Conservation (phyloP, 1,284 basidiomycete species). For the Puccinia triticina region DNA sequence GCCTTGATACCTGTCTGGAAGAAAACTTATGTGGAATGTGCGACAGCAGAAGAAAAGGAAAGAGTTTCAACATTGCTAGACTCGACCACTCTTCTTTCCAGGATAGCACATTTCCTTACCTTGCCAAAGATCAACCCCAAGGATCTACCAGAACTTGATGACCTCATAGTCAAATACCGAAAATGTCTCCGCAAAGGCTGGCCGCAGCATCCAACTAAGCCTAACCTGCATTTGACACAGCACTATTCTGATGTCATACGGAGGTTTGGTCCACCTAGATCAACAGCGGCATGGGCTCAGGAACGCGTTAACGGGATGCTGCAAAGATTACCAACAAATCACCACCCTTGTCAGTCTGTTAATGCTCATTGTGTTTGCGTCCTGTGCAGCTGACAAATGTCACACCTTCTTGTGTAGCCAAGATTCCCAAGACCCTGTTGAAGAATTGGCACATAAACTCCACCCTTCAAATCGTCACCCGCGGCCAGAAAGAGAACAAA, state of each 20-base stretch:
- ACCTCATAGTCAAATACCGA: neutral
- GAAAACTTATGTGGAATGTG: neutral
- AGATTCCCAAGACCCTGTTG: neutral
- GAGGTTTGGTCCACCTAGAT: too few species aligned
- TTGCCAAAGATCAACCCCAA: neutral
- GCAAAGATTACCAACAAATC: too few species aligned
- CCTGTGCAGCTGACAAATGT: neutral
- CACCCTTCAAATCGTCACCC: neutral
- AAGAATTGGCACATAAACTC: too few species aligned
- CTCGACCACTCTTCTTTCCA: neutral
- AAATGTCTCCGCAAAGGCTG: neutral
- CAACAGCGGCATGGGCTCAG: too few species aligned
- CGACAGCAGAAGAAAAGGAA: neutral
- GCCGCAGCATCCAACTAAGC: neutral
- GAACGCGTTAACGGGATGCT: too few species aligned
- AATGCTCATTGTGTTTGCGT: neutral
- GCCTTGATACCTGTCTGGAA: neutral
- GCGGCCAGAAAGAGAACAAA: neutral
- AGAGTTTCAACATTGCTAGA: neutral
- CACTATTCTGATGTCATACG: too few species aligned
- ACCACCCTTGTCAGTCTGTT: neutral
- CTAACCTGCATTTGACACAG: constrained; percentile 2
- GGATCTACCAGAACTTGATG: neutral
- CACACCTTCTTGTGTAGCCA: neutral
- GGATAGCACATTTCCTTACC: neutral